Percentiles rank a stretch among this genome's conserved stretches.
These are phyloP conservation scores for Hemileccinum hortonii DNA, from an alignment of 1,284 basidiomycete genomes.

Conservation along the genomic window DNA sequence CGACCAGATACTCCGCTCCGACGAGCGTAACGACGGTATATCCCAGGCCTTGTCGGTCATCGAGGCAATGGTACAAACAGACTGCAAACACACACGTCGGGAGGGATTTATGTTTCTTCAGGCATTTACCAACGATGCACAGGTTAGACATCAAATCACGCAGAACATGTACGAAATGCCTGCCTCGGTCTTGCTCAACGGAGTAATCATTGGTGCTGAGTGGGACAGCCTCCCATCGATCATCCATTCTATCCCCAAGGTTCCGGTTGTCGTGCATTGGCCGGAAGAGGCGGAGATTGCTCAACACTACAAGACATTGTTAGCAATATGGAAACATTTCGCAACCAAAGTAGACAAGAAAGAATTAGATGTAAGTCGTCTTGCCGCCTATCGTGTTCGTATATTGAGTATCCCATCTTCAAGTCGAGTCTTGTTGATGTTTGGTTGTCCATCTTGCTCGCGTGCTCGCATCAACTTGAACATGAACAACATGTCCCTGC, in stretches of 20 bases:
- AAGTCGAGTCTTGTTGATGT: slow-evolving; percentile 42
- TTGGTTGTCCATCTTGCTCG: slow-evolving; percentile 57
- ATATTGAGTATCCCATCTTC: slow-evolving; percentile 7
- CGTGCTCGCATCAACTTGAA: slow-evolving; percentile 44
- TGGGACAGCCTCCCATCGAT: slow-evolving; percentile 20
- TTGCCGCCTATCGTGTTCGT: background rate
- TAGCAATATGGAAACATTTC: slow-evolving; percentile 40
- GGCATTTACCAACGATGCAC: slow-evolving; percentile 34
- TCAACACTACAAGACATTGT: slow-evolving; percentile 43
- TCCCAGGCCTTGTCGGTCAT: slow-evolving; percentile 39
- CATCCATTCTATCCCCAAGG: slow-evolving; percentile 21
- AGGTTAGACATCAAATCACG: slow-evolving; percentile 12
- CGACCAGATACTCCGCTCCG: slow-evolving; percentile 1
- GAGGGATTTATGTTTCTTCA: slow-evolving; percentile 43
- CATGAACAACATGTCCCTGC: slow-evolving; percentile 37
- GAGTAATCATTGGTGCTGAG: slow-evolving; percentile 25
- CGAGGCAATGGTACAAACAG: slow-evolving; percentile 37
- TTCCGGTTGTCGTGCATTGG: slow-evolving; percentile 34
- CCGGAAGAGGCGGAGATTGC: slow-evolving; percentile 47
- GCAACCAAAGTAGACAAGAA: slow-evolving; percentile 15
- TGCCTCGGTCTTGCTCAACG: slow-evolving; percentile 30
- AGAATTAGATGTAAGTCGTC: slow-evolving; percentile 27
- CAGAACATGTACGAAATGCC: slow-evolving; percentile 22
- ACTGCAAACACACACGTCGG: slow-evolving; percentile 27
- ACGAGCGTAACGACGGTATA: slow-evolving; percentile 22